These are phyloP conservation scores for Forsythia viridissima DNA, from an alignment of 257 asterid species.

Conservation along the genomic window DNA sequence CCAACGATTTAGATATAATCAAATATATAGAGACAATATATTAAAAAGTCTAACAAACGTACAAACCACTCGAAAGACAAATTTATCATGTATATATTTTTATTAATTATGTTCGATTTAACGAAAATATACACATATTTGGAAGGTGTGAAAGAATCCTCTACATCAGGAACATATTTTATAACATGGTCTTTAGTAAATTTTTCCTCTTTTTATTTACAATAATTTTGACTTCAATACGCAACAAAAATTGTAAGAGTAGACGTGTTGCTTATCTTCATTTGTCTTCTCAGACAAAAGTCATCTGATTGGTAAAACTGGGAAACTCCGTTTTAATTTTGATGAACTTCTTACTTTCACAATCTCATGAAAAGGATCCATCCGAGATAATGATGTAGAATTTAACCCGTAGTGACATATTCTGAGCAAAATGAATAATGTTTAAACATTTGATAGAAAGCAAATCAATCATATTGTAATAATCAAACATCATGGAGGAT, in stretches of 20 bases:
- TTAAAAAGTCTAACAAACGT: not conserved
- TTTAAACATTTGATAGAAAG: too few species aligned
- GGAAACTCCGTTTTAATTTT: not conserved
- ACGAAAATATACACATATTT: not conserved
- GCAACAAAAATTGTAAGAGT: too few species aligned
- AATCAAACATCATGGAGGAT: not conserved
- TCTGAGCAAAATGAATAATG: not conserved
- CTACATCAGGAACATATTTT: not conserved
- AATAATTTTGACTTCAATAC: too few species aligned
- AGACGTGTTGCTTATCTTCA: too few species aligned
- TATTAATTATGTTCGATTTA: too few species aligned
- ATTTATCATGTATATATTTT: too few species aligned
- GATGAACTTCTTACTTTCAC: not conserved
- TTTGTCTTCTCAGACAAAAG: too few species aligned
- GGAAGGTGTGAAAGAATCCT: not conserved
- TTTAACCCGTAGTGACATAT: not conserved
- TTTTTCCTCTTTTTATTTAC: not conserved
- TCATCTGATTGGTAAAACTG: not conserved
- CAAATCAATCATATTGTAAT: not conserved
- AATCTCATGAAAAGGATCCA: not conserved
- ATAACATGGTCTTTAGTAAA: not conserved
- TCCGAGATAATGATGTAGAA: too few species aligned
- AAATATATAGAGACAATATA: not conserved
- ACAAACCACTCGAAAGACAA: too few species aligned
- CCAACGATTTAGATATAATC: not conserved